Evolutionary conservation across 2,329 filamentous ascomycete genomes (phyloP).

Genomic region (Ophioceras dolichostomum): DNA sequence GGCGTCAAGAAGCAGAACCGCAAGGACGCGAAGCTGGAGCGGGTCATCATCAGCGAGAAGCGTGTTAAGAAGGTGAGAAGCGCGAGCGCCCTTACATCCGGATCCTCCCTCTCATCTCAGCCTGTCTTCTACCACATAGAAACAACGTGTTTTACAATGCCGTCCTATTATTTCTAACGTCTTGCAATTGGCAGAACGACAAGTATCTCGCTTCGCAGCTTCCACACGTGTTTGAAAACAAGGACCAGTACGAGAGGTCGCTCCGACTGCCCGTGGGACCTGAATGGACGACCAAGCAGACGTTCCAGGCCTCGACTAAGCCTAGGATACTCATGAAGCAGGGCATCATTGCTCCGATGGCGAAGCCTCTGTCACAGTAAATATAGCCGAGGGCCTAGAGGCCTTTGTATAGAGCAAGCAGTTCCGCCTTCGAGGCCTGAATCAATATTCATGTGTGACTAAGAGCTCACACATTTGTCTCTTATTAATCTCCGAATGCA

Average conservation of each 20-base stretch:
- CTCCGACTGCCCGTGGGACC: slow-evolving; percentile 78
- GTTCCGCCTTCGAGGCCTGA: no score
- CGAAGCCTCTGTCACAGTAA: slow-evolving; percentile 46
- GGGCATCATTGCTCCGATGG: slow-evolving; percentile 79
- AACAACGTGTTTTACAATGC: background rate
- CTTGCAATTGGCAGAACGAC: slow-evolving; percentile 66
- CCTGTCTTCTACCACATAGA: background rate
- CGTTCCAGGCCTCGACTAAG: slow-evolving; percentile 80
- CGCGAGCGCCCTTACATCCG: no score
- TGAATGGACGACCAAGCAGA: slow-evolving; percentile 95
- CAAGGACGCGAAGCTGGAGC: slow-evolving; percentile 69
- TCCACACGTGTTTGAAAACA: slow-evolving; percentile 81
- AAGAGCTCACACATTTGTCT: no score
- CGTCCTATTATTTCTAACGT: slow-evolving; percentile 10
- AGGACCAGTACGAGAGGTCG: slow-evolving; percentile 80
- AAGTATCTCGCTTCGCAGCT: slow-evolving; percentile 77
- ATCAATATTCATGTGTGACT: no score
- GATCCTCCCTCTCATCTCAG: no score
- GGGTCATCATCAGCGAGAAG: slow-evolving; percentile 90
- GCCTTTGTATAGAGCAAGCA: no score
- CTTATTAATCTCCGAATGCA: no score
- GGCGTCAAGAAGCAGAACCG: slow-evolving; percentile 70
- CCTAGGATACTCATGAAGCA: slow-evolving; percentile 84
- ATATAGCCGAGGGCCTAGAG: no score
- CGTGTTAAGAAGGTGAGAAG: slow-evolving; percentile 71